phyloP scores from a whole-genome alignment of 306 rosid genomes.

The Morella rubra region DNA sequence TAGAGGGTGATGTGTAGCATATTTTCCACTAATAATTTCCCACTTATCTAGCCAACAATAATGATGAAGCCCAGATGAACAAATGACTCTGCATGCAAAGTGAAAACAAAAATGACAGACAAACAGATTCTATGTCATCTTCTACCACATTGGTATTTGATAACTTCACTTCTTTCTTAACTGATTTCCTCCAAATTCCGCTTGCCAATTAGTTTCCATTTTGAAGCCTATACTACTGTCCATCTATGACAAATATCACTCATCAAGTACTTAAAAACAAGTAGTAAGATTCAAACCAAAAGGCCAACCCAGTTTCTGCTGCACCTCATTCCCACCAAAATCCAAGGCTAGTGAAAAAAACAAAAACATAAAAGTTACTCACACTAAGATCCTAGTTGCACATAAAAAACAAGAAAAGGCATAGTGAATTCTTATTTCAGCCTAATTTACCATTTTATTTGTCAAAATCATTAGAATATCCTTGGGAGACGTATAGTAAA shows the following conservation, averaged over 20 bases:
- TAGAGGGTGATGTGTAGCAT: neutral
- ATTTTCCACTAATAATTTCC: neutral
- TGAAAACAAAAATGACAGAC: neutral
- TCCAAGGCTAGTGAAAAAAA: neutral
- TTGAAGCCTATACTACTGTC: neutral
- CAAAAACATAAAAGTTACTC: neutral
- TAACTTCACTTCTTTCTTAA: neutral
- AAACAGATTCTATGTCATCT: neutral
- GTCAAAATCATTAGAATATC: neutral
- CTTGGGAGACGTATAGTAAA: neutral
- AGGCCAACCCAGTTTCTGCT: neutral
- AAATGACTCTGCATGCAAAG: neutral
- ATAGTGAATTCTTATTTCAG: neutral
- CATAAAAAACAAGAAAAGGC: neutral
- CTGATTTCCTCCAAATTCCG: neutral
- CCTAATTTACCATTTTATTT: neutral
- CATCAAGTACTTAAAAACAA: neutral
- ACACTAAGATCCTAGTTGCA: too few relatives aligned
- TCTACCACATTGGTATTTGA: neutral
- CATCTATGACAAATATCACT: neutral
- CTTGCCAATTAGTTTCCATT: neutral
- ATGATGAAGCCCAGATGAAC: neutral
- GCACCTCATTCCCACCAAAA: neutral
- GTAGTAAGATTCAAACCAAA: conserved; percentile 2
- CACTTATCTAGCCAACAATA: neutral